phyloP scores from a whole-genome alignment of 768 basidiomycete genomes.

The Naematelia encephala region DNA sequence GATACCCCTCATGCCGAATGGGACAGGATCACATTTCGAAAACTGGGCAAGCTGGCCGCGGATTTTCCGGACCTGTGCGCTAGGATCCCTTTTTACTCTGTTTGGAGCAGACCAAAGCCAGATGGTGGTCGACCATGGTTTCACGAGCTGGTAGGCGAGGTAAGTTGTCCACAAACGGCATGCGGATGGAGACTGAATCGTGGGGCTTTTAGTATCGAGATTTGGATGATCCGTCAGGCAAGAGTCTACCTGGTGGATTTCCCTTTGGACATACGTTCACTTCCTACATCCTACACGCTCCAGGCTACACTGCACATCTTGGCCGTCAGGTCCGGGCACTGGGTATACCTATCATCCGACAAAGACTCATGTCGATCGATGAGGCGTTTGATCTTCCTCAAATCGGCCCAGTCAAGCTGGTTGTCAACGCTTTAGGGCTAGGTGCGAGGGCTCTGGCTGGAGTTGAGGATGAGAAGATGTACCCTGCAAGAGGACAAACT shows the following conservation, averaged over 20 bases:
- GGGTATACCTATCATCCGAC: conserved; percentile 56
- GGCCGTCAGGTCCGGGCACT: conserved; percentile 51
- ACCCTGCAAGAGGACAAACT: conserved; percentile 80
- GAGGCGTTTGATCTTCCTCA: conserved; percentile 55
- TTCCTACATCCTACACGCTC: conserved; percentile 58
- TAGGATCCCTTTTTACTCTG: conserved; percentile 32
- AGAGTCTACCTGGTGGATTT: conserved; percentile 14
- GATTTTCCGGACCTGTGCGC: conserved; percentile 37
- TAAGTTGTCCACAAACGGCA: conserved; percentile 26
- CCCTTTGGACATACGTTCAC: conserved; percentile 46
- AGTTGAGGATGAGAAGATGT: conserved; percentile 70
- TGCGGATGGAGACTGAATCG: not conserved
- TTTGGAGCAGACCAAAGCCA: conserved; percentile 16
- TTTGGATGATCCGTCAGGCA: not conserved
- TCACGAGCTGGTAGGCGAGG: conserved; percentile 28
- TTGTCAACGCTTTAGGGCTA: conserved; percentile 61
- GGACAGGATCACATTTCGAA: conserved; percentile 34
- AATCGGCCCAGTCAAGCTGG: conserved; percentile 49
- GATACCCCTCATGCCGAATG: conserved; percentile 14
- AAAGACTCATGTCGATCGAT: conserved; percentile 54
- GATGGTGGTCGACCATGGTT: conserved; percentile 30
- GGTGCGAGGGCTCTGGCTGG: conserved; percentile 72
- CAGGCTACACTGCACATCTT: conserved; percentile 58
- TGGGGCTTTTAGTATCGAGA: conserved; percentile 11
- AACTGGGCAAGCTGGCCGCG: conserved; percentile 28